These are phyloP conservation scores for Excoecaria agallocha DNA, from an alignment of 345 rosid genomes.

Conservation along the genomic window DNA sequence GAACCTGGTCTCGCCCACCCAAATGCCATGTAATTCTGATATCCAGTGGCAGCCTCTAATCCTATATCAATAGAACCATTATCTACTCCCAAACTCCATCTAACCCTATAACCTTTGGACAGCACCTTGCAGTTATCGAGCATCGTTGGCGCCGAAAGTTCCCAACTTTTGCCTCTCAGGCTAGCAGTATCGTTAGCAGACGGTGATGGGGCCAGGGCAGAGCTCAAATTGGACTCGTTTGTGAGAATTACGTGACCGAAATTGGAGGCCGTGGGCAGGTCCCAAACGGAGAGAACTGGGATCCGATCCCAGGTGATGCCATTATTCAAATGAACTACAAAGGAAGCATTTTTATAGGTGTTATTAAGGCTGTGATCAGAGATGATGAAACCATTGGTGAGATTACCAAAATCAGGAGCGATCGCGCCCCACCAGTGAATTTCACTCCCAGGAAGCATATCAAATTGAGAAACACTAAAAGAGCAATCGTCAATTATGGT, in stretches of 20 bases:
- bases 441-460: conserved; percentile 73
- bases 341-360: conserved; percentile 63
- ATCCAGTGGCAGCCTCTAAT: conserved; percentile 63
- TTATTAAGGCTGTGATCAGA: conserved; percentile 62
- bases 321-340: conserved; percentile 46
- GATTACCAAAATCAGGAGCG: conserved; percentile 46
- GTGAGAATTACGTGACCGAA: conserved; percentile 66
- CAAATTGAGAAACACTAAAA: conserved; percentile 69
- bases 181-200: conserved; percentile 23
- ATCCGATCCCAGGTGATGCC: conserved; percentile 66
- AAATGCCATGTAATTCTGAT: conserved; percentile 80
- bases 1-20: conserved; percentile 78
- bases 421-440: conserved; percentile 88
- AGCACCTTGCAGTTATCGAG: conserved; percentile 76
- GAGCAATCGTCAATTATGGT: conserved; percentile 79
- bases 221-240: conserved; percentile 30
- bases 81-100: conserved; percentile 72
- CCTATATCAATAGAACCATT: conserved; percentile 67
- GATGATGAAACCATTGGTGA: conserved; percentile 66
- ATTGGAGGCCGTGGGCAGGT: conserved; percentile 59
- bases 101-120: conserved; percentile 55
- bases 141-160: conserved; percentile 51
- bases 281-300: conserved; percentile 67
- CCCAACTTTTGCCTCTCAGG: conserved; percentile 24
- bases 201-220: conserved; percentile 40